A percentile compares a stretch with the other conserved stretches of the same genome.
phyloP scores from a whole-genome alignment of 345 rosid species.

The Cardamine occulta region DNA sequence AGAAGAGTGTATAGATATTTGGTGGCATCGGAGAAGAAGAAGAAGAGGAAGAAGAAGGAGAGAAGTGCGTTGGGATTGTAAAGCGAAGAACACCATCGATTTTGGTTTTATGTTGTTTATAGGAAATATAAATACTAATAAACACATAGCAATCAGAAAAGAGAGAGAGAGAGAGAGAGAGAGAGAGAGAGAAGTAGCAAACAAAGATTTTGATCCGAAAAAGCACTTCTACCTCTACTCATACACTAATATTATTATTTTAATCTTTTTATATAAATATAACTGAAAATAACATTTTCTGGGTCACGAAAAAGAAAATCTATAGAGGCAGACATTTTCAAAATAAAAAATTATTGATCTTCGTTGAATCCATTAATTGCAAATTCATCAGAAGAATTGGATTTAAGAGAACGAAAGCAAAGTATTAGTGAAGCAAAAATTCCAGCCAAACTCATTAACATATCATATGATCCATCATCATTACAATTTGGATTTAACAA shows the following conservation, averaged over 20 bases:
- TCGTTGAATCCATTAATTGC: not conserved
- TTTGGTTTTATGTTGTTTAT: slow-evolving; percentile 50
- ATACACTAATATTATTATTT: slow-evolving; percentile 17
- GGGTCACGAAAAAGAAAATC: slow-evolving; percentile 9
- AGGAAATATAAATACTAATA: slow-evolving; percentile 47
- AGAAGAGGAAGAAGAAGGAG: slow-evolving; percentile 21
- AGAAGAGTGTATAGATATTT: slow-evolving; percentile 47
- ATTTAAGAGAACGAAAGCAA: not conserved
- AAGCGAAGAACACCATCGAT: slow-evolving; percentile 69
- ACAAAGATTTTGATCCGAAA: slow-evolving; percentile 67
- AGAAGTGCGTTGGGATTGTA: slow-evolving; percentile 63
- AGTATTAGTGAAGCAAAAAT: not conserved
- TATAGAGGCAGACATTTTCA: not conserved
- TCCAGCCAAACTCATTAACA: not conserved
- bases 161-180: slow-evolving; percentile 11
- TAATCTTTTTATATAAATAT: not conserved
- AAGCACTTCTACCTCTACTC: slow-evolving; percentile 34
- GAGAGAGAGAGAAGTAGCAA: slow-evolving; percentile 21
- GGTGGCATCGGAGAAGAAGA: slow-evolving; percentile 59
- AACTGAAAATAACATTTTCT: not conserved
- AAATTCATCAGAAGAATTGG: not conserved
- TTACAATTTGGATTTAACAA: not conserved
- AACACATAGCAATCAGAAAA: not conserved
- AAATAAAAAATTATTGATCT: too few relatives aligned
- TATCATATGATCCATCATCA: not conserved